phyloP scores from a whole-genome alignment of 2,329 filamentous ascomycete species.

The Aspergillus transmontanensis region DNA sequence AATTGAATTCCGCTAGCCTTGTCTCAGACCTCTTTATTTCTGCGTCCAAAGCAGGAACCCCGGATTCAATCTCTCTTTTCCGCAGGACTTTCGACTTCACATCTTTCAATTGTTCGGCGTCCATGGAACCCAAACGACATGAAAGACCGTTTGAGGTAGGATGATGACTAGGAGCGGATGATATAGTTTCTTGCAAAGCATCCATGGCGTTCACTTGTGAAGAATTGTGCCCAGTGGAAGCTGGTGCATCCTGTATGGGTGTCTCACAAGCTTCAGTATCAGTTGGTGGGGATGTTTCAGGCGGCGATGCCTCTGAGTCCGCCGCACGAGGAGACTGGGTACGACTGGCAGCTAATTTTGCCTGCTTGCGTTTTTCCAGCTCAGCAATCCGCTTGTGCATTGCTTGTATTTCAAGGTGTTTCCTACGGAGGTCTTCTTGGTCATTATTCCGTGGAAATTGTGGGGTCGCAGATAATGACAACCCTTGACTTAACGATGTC shows the following conservation, averaged over 20 bases:
- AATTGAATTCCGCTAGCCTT: slow-evolving; percentile 33
- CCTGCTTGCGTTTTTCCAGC: slow-evolving; percentile 47
- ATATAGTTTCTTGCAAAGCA: not conserved
- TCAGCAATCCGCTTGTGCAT: slow-evolving; percentile 55
- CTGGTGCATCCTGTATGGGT: not conserved
- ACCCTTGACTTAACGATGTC: slow-evolving; percentile 44
- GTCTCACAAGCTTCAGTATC: slow-evolving; percentile 5
- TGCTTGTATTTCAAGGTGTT: slow-evolving; percentile 51
- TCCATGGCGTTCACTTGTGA: not conserved
- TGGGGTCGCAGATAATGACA: slow-evolving; percentile 38
- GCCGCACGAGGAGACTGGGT: slow-evolving; percentile 37
- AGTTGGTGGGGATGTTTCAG: slow-evolving; percentile 12
- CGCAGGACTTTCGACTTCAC: slow-evolving; percentile 44
- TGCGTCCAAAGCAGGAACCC: slow-evolving; percentile 49
- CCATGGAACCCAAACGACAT: slow-evolving; percentile 15
- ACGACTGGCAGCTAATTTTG: slow-evolving; percentile 42
- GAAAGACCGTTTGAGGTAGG: not conserved
- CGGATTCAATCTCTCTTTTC: slow-evolving; percentile 53
- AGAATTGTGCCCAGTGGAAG: not conserved
- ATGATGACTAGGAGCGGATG: not conserved
- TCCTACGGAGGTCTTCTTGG: slow-evolving; percentile 49
- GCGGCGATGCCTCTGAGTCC: slow-evolving; percentile 26
- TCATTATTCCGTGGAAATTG: slow-evolving; percentile 40
- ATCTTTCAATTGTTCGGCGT: slow-evolving; percentile 29
- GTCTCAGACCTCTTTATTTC: slow-evolving; percentile 44